phyloP scores from a whole-genome alignment of 768 basidiomycete species.

The Mycena epipterygia region DNA sequence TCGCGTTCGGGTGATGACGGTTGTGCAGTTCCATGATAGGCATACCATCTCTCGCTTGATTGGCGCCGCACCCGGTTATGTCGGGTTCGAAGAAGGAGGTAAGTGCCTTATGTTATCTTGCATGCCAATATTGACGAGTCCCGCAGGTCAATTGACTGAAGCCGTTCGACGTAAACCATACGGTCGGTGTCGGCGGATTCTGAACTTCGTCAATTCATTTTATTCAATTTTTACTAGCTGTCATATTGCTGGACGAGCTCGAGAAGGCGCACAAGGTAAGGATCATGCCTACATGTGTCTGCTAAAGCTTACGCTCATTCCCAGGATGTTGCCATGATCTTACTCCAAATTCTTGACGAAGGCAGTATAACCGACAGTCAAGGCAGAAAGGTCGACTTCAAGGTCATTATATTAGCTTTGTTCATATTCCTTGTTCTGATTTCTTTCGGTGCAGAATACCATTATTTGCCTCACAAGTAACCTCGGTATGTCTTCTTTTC shows the following conservation, averaged over 20 bases:
- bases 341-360: constrained; percentile 93
- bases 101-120: background rate
- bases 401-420: constrained; percentile 53
- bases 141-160: constrained; percentile 84
- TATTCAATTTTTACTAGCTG: constrained; percentile 55
- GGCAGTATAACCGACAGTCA: constrained; percentile 92
- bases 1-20: background rate
- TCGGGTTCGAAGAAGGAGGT: constrained; percentile 91
- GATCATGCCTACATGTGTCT: background rate
- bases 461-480: constrained; percentile 94
- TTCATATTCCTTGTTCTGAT: background rate
- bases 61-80: constrained; percentile 93
- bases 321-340: constrained; percentile 89
- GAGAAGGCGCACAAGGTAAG: constrained; percentile 92
- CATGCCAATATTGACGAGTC: background rate
- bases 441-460: constrained; percentile 70
- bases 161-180: constrained; percentile 93
- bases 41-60: constrained; percentile 93
- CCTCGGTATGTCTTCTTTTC: constrained; percentile 62
- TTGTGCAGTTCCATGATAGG: constrained; percentile 84
- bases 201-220: no score
- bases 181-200: constrained; percentile 56
- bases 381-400: constrained; percentile 93
- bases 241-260: constrained; percentile 87
- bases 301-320: background rate